phyloP scores from a whole-genome alignment of 2,329 filamentous ascomycete genomes.

The Exophiala bonariae region DNA sequence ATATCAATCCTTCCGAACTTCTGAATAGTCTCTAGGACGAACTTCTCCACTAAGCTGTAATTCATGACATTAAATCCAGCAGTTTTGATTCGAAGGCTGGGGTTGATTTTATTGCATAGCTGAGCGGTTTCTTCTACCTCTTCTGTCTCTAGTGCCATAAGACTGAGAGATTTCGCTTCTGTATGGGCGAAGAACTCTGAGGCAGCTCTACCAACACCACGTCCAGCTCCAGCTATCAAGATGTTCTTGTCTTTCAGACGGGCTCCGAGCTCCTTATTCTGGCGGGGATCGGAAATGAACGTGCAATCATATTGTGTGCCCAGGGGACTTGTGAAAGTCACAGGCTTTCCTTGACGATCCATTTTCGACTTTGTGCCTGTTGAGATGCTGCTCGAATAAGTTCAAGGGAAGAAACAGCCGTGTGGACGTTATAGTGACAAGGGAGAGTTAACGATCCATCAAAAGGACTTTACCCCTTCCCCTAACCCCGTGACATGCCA shows the following conservation, averaged over 20 bases:
- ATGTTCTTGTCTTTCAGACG: constrained; percentile 37
- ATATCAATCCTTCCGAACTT: constrained; percentile 41
- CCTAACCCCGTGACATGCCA: too few relatives aligned
- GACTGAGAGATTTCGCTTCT: constrained; percentile 51
- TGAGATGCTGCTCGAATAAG: too few relatives aligned
- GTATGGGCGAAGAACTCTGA: constrained; percentile 59
- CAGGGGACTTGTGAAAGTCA: too few relatives aligned
- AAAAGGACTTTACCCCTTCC: too few relatives aligned
- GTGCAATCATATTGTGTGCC: not conserved
- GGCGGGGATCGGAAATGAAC: not conserved
- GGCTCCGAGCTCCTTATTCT: constrained; percentile 2
- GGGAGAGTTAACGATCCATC: too few relatives aligned
- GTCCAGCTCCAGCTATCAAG: constrained; percentile 57
- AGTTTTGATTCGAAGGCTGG: constrained; percentile 28
- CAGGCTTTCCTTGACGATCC: too few relatives aligned
- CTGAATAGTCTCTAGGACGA: constrained; percentile 33
- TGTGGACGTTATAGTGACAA: too few relatives aligned
- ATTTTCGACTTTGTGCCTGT: too few relatives aligned
- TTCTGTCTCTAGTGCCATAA: constrained; percentile 50
- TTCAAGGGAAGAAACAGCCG: too few relatives aligned
- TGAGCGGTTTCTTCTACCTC: constrained; percentile 32
- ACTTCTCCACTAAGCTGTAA: constrained; percentile 34
- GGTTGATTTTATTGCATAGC: not conserved
- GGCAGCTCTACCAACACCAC: constrained; percentile 54
- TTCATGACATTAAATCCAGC: constrained; percentile 46